Evolutionary conservation across 2,329 filamentous ascomycete species (phyloP).

Genomic region (Elsinoe arachidis): DNA sequence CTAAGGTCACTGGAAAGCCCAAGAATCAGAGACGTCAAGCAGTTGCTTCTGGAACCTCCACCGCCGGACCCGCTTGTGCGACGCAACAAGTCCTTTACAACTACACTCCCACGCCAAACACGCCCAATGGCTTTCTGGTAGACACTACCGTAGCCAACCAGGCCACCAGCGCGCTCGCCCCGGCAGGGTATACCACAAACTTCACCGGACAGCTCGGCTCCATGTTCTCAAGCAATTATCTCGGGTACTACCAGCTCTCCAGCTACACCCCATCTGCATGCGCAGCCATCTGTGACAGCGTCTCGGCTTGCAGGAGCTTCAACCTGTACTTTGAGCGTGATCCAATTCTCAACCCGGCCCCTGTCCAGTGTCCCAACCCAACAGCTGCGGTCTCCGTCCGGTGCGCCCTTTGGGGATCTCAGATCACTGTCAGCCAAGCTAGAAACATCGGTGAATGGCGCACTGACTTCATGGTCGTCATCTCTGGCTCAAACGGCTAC

Average conservation of each 20-base stretch:
- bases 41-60: background rate
- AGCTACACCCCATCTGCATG: slow-evolving; percentile 11
- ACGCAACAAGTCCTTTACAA: slow-evolving; percentile 7
- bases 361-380: background rate
- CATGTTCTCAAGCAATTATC: slow-evolving; percentile 14
- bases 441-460: slow-evolving; percentile 24
- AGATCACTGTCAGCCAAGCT: slow-evolving; percentile 15
- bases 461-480: slow-evolving; percentile 24
- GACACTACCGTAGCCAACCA: slow-evolving; percentile 12
- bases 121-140: slow-evolving; percentile 15
- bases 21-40: slow-evolving; percentile 5
- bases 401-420: slow-evolving; percentile 14
- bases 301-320: slow-evolving; percentile 11
- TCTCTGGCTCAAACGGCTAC: slow-evolving; percentile 19
- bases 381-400: slow-evolving; percentile 4
- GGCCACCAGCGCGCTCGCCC: slow-evolving; percentile 12
- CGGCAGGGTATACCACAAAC: slow-evolving; percentile 16
- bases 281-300: slow-evolving; percentile 11
- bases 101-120: slow-evolving; percentile 13
- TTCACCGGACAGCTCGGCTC: slow-evolving; percentile 13
- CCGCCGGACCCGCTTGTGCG: background rate
- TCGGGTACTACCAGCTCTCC: slow-evolving; percentile 13
- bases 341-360: slow-evolving; percentile 12
- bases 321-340: slow-evolving; percentile 19
- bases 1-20: background rate